Conservation (phyloP, 2,329 filamentous ascomycete species). For the Dactylellina haptotyla region DNA sequence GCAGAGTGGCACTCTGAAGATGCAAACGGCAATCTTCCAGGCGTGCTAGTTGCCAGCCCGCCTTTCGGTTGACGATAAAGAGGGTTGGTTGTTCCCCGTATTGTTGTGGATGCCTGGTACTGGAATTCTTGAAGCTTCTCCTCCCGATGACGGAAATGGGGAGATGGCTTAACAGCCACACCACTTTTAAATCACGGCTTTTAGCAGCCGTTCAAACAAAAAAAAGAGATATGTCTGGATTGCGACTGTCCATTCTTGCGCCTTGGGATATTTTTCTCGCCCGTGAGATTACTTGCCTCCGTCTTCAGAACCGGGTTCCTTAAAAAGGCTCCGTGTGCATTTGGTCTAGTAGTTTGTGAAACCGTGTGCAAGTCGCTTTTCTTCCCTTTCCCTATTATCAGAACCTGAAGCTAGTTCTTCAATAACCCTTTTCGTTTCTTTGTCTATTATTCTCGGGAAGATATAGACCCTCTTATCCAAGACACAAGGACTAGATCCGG, state of each 20-base stretch:
- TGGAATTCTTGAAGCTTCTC: conserved; percentile 38
- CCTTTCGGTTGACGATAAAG: neutral
- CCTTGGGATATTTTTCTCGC: conserved; percentile 26
- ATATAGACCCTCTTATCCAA: conserved; percentile 22
- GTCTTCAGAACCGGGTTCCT: conserved; percentile 25
- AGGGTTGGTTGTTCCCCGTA: conserved; percentile 11
- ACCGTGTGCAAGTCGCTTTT: neutral
- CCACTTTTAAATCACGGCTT: neutral
- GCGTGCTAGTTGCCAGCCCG: conserved; percentile 14
- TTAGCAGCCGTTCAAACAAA: conserved; percentile 4
- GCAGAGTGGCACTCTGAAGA: conserved; percentile 4
- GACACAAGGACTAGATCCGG: conserved; percentile 31
- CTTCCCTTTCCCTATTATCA: neutral
- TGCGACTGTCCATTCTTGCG: conserved; percentile 40
- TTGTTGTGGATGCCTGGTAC: conserved; percentile 41
- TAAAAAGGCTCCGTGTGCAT: conserved; percentile 31
- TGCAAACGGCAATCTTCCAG: conserved; percentile 48
- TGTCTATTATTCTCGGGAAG: conserved; percentile 37
- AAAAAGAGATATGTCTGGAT: conserved; percentile 38
- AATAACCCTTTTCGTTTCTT: conserved; percentile 25
- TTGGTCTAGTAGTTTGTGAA: conserved; percentile 1
- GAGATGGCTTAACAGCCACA: conserved; percentile 32
- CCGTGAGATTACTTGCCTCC: conserved; percentile 11
- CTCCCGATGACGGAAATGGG: conserved; percentile 18
- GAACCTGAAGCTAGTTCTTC: conserved; percentile 42